Evolutionary conservation across 2,329 filamentous ascomycete species (phyloP).

Genomic region (Neonectria magnoliae): DNA sequence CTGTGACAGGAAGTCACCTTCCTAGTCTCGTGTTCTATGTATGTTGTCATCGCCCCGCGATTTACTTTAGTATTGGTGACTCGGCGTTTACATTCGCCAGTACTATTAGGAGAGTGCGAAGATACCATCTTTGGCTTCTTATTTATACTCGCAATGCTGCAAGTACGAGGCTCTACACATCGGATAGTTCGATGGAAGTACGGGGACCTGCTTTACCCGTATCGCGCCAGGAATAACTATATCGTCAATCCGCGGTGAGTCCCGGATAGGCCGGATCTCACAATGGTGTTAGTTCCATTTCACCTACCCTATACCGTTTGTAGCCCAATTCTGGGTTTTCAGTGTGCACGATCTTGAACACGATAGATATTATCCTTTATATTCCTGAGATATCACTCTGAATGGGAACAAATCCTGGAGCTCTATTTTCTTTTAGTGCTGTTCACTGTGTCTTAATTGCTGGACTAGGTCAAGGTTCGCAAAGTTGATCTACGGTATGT

Average conservation of each 20-base stretch:
- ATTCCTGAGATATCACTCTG: not conserved
- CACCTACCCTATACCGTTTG: not conserved
- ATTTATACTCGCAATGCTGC: too few relatives aligned
- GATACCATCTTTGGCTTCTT: too few relatives aligned
- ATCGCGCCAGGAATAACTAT: too few relatives aligned
- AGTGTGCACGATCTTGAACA: not conserved
- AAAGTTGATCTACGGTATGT: too few relatives aligned
- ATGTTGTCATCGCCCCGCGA: not conserved
- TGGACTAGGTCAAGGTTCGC: not conserved
- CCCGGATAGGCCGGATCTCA: too few relatives aligned
- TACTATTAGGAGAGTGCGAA: too few relatives aligned
- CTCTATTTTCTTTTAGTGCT: not conserved
- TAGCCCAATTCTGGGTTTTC: not conserved
- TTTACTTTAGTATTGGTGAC: not conserved
- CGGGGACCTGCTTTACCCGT: too few relatives aligned
- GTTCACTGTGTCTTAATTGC: not conserved
- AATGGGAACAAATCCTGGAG: not conserved
- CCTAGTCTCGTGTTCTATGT: not conserved
- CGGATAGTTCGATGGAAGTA: not conserved
- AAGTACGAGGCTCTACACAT: not conserved
- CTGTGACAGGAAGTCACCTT: slow-evolving; percentile 4
- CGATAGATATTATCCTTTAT: not conserved
- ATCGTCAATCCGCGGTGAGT: too few relatives aligned
- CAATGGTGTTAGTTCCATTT: not conserved
- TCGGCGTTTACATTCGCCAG: slow-evolving; percentile 21